Conservation (phyloP, 192 early-diverging fungal species). For the Gigaspora rosea region DNA sequence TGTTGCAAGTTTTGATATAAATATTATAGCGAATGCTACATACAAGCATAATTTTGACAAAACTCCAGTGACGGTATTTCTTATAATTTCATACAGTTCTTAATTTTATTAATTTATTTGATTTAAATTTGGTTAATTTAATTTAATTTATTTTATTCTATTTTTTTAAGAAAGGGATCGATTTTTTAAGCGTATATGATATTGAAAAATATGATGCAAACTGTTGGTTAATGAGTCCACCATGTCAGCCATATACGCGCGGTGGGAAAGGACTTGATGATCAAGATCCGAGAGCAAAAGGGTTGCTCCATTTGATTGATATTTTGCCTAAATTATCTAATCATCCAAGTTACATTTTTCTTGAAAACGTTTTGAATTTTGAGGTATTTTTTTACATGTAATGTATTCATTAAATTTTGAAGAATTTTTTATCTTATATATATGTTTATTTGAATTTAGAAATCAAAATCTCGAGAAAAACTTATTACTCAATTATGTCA, state of each 20-base stretch:
- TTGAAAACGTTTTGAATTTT: constrained; percentile 84
- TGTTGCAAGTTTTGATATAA: constrained; percentile 86
- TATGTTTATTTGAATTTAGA: constrained; percentile 32
- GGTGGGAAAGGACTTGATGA: constrained; percentile 80
- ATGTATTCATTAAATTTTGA: neutral
- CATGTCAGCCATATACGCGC: constrained; percentile 83
- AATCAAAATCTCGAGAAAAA: constrained; percentile 60
- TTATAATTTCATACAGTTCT: neutral
- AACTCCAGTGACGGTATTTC: constrained; percentile 39
- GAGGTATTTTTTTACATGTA: constrained; percentile 48
- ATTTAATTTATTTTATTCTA: neutral
- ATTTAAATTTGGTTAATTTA: neutral
- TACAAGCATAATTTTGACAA: constrained; percentile 67
- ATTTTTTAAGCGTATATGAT: constrained; percentile 46
- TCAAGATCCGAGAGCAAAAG: constrained; percentile 68
- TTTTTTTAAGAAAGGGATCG: constrained; percentile 50
- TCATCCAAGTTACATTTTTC: constrained; percentile 60
- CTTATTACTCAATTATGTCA: constrained; percentile 56
- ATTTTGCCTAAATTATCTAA: constrained; percentile 56
- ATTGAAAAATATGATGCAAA: constrained; percentile 65
- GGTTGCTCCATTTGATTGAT: constrained; percentile 70
- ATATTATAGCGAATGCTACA: constrained; percentile 77
- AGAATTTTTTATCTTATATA: neutral
- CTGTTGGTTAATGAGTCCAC: constrained; percentile 90
- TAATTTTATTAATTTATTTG: neutral